Evolutionary conservation across 2,329 filamentous ascomycete genomes (phyloP).

Genomic region (Ploettnerulaceae sp.): DNA sequence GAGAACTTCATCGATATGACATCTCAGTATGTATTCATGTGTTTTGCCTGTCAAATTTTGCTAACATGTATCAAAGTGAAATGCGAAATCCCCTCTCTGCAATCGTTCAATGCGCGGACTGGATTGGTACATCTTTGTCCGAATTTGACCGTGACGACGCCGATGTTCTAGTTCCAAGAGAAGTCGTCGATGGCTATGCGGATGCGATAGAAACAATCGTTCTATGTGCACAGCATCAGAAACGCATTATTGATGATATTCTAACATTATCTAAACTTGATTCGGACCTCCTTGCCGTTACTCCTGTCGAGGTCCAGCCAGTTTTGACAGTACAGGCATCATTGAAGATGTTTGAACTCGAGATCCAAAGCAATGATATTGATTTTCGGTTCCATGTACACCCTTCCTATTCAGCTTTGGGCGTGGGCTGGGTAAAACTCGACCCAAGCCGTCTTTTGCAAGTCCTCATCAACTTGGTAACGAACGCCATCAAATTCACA

Average conservation of each 20-base stretch:
- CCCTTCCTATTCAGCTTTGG: slow-evolving; percentile 52
- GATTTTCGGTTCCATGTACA: slow-evolving; percentile 60
- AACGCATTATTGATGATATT: slow-evolving; percentile 69
- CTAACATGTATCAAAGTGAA: slow-evolving; percentile 37
- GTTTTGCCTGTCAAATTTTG: too few species aligned
- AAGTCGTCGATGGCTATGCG: slow-evolving; percentile 54
- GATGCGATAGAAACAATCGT: slow-evolving; percentile 74
- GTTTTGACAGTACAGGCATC: slow-evolving; percentile 50
- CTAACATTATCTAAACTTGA: slow-evolving; percentile 71
- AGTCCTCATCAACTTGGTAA: slow-evolving; percentile 74
- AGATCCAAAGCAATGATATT: slow-evolving; percentile 65
- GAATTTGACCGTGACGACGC: slow-evolving; percentile 35
- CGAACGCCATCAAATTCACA: slow-evolving; percentile 81
- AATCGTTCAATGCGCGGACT: slow-evolving; percentile 69
- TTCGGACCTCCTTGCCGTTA: slow-evolving; percentile 66
- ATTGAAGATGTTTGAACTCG: slow-evolving; percentile 74
- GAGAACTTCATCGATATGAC: slow-evolving; percentile 79
- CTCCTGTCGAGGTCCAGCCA: slow-evolving; percentile 50
- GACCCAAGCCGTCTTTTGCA: slow-evolving; percentile 73
- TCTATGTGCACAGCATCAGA: slow-evolving; percentile 73
- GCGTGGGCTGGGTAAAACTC: slow-evolving; percentile 60
- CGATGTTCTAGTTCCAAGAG: slow-evolving; percentile 29
- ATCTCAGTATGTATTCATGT: slow-evolving; percentile 33
- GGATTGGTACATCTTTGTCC: slow-evolving; percentile 51
- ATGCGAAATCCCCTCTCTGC: slow-evolving; percentile 70